A percentile compares a stretch with the other conserved stretches of the same genome.
Conservation (phyloP, 495 filamentous ascomycete genomes). For the Annulohypoxylon moriforme region DNA sequence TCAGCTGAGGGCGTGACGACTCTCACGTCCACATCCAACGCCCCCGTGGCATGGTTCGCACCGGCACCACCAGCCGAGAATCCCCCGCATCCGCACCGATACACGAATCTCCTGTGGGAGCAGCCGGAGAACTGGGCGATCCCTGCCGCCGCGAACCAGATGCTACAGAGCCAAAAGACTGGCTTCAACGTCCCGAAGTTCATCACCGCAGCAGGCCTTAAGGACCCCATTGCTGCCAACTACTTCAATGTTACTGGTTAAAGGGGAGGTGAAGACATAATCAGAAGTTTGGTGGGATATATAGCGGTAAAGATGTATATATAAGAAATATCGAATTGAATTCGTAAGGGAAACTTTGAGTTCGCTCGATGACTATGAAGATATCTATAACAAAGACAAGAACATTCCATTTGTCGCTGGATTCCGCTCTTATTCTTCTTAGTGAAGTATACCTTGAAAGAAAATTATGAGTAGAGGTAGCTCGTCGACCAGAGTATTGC, state of each 20-base stretch:
- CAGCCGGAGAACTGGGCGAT: slow-evolving; percentile 55
- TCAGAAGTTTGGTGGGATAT: not conserved
- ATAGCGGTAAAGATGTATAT: slow-evolving; percentile 20
- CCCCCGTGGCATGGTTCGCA: slow-evolving; percentile 55
- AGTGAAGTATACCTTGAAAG: not conserved
- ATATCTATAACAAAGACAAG: slow-evolving; percentile 21
- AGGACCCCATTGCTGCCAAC: slow-evolving; percentile 54
- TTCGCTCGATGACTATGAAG: slow-evolving; percentile 24
- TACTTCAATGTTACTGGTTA: slow-evolving; percentile 57
- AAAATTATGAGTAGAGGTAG: not conserved
- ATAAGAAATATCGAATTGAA: slow-evolving; percentile 14
- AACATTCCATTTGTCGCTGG: slow-evolving; percentile 35
- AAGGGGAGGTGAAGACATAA: not conserved
- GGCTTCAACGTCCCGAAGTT: slow-evolving; percentile 58
- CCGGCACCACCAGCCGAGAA: slow-evolving; percentile 56
- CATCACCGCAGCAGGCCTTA: slow-evolving; percentile 51
- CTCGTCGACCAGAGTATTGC: not conserved
- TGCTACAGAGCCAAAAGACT: slow-evolving; percentile 49
- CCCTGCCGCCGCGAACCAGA: slow-evolving; percentile 47
- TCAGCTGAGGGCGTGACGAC: slow-evolving; percentile 49
- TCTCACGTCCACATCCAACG: slow-evolving; percentile 52
- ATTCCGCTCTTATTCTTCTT: not conserved
- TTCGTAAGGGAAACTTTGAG: slow-evolving; percentile 8
- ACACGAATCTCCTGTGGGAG: slow-evolving; percentile 58
- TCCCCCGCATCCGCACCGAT: slow-evolving; percentile 59